Conservation (phyloP, 176 grass and related monocot genomes). For the Themeda triandra region DNA sequence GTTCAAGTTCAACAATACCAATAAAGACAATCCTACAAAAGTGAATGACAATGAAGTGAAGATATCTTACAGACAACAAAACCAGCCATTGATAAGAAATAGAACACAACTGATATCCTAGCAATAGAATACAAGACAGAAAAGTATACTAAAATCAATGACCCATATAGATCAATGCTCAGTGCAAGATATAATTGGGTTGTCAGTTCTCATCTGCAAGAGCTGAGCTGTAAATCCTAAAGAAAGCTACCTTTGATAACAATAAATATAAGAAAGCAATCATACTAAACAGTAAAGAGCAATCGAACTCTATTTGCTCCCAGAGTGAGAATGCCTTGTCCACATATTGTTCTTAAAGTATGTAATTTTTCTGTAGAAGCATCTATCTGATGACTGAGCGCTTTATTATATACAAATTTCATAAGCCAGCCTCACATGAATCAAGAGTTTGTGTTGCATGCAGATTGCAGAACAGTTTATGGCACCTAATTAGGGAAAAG, state of each 20-base stretch:
- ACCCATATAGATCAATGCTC: neutral
- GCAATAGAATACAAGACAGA: neutral
- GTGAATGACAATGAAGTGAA: neutral
- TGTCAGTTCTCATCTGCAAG: neutral
- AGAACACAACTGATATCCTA: neutral
- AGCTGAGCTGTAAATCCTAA: neutral
- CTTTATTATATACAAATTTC: neutral
- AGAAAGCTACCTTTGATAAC: neutral
- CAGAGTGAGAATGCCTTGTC: neutral
- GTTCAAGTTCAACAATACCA: constrained; percentile 73
- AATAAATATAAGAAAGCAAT: neutral
- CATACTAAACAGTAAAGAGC: neutral
- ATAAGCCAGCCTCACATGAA: neutral
- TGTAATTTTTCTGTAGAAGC: neutral
- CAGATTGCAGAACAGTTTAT: neutral
- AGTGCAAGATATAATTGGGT: neutral
- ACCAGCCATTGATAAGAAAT: neutral
- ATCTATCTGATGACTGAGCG: neutral
- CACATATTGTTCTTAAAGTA: neutral
- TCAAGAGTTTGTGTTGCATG: neutral
- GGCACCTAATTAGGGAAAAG: neutral
- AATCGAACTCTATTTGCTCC: neutral
- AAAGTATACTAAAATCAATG: neutral
- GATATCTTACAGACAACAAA: neutral
- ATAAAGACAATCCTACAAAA: constrained; percentile 62